phyloP scores from a whole-genome alignment of 768 basidiomycete species.

The Jaapia argillacea region DNA sequence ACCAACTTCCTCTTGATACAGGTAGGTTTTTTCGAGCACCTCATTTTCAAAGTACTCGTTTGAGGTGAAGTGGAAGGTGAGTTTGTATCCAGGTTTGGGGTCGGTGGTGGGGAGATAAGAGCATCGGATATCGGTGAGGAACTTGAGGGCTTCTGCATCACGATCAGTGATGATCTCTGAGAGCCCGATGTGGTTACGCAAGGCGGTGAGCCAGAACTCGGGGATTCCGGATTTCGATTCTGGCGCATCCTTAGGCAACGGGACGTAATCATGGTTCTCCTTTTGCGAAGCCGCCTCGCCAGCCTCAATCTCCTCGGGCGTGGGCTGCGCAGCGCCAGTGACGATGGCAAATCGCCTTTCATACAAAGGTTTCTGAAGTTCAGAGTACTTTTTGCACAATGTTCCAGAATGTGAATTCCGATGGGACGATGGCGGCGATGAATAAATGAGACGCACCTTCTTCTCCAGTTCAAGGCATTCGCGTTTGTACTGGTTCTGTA shows the following conservation, averaged over 20 bases:
- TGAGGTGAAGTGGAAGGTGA: slow-evolving; percentile 68
- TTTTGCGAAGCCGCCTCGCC: slow-evolving; percentile 67
- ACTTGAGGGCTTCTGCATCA: slow-evolving; percentile 79
- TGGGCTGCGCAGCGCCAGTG: slow-evolving; percentile 62
- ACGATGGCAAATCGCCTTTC: slow-evolving; percentile 81
- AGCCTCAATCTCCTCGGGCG: slow-evolving; percentile 71
- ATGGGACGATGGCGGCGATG: neutral
- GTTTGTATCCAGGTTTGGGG: slow-evolving; percentile 86
- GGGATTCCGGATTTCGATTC: slow-evolving; percentile 50
- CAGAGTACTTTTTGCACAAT: slow-evolving; percentile 45
- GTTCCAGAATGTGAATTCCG: neutral
- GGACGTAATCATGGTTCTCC: slow-evolving; percentile 62
- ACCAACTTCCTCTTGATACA: slow-evolving; percentile 88
- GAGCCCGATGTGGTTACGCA: slow-evolving; percentile 84
- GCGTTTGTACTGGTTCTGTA: slow-evolving; percentile 90
- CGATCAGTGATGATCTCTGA: slow-evolving; percentile 88
- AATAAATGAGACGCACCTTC: slow-evolving; percentile 43
- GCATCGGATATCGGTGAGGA: slow-evolving; percentile 71
- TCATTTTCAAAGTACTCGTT: slow-evolving; percentile 89
- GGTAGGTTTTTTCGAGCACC: slow-evolving; percentile 84
- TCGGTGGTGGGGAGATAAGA: slow-evolving; percentile 58
- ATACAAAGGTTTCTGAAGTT: slow-evolving; percentile 75
- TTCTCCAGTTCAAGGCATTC: slow-evolving; percentile 95
- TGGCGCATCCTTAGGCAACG: slow-evolving; percentile 26
- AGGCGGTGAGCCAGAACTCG: slow-evolving; percentile 96